Percentiles rank a stretch among this genome's conserved stretches.
Evolutionary conservation across 371 early-diverging fungal species (phyloP).

Genomic region (Capillidium heterosporum): DNA sequence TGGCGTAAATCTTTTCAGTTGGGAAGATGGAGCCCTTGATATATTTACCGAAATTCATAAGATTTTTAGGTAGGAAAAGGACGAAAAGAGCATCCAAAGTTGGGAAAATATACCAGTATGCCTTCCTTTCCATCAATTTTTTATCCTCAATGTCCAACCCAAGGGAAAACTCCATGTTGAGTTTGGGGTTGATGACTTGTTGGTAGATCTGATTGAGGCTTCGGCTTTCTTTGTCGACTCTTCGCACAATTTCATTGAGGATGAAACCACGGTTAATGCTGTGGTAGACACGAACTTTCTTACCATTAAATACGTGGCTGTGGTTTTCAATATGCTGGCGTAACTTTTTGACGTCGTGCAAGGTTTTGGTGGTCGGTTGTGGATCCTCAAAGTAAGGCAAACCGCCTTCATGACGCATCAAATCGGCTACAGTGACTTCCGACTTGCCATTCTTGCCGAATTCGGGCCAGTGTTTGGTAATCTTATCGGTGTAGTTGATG

Average conservation of each 20-base stretch:
- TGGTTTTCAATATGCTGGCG: slow-evolving; percentile 29
- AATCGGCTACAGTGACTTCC: slow-evolving; percentile 27
- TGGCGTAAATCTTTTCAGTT: too few relatives aligned
- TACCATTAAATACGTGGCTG: slow-evolving; percentile 38
- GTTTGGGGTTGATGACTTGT: slow-evolving; percentile 22
- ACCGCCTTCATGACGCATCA: slow-evolving; percentile 45
- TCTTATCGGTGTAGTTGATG: too few relatives aligned
- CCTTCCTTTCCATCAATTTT: neutral
- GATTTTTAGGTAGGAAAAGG: neutral
- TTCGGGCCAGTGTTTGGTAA: too few relatives aligned
- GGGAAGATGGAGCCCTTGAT: too few relatives aligned
- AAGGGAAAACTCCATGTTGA: slow-evolving; percentile 28
- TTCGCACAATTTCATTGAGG: slow-evolving; percentile 43
- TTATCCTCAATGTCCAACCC: neutral
- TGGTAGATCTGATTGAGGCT: slow-evolving; percentile 33
- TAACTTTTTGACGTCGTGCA: slow-evolving; percentile 13
- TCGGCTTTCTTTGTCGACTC: slow-evolving; percentile 29
- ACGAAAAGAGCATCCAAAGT: neutral
- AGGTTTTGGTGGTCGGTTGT: slow-evolving; percentile 12
- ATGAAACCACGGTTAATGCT: slow-evolving; percentile 47
- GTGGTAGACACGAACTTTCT: slow-evolving; percentile 31
- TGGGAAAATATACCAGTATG: neutral
- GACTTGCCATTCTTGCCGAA: too few relatives aligned
- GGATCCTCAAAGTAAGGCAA: slow-evolving; percentile 29
- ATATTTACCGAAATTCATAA: too few relatives aligned